Evolutionary conservation across 2,329 filamentous ascomycete genomes (phyloP).

Genomic region (Aspergillus novoparasiticus): DNA sequence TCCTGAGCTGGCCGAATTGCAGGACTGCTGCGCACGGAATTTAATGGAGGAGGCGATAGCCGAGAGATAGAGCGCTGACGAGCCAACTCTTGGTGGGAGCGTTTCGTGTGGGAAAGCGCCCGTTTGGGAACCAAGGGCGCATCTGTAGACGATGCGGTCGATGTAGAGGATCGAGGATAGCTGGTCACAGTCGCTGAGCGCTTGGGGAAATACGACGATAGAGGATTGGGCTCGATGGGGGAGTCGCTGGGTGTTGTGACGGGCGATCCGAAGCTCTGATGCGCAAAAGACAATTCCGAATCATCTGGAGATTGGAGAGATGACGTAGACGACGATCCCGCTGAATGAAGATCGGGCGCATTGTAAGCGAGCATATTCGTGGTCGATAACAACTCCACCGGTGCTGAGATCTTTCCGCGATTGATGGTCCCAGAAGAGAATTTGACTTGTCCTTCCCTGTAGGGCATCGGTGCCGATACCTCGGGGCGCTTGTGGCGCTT

Average conservation of each 20-base stretch:
- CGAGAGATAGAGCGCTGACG: constrained; percentile 67
- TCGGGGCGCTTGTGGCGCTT: constrained; percentile 51
- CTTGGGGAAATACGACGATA: constrained; percentile 67
- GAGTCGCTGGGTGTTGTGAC: constrained; percentile 51
- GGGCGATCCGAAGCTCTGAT: constrained; percentile 55
- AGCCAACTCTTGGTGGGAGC: constrained; percentile 74
- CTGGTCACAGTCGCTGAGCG: constrained; percentile 67
- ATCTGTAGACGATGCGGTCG: constrained; percentile 49
- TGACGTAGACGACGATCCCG: constrained; percentile 53
- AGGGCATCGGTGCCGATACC: constrained; percentile 47
- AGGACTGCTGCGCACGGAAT: constrained; percentile 38
- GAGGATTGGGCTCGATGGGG: constrained; percentile 56
- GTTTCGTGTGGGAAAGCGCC: constrained; percentile 85
- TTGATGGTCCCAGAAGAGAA: constrained; percentile 50
- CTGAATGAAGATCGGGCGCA: constrained; percentile 73
- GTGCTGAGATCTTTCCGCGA: constrained; percentile 71
- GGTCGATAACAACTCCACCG: constrained; percentile 84
- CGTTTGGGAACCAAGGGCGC: constrained; percentile 74
- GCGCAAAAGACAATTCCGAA: constrained; percentile 58
- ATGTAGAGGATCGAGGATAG: constrained; percentile 52
- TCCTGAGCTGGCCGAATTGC: constrained; percentile 37
- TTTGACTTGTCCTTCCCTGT: constrained; percentile 47
- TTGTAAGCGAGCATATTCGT: constrained; percentile 97
- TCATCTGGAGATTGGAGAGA: constrained; percentile 67
- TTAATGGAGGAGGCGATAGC: constrained; percentile 44